A percentile compares a stretch with the other conserved stretches of the same genome.
These are phyloP conservation scores for Sporothrix phasma DNA, from an alignment of 2,329 filamentous ascomycete species.

Conservation along the genomic window DNA sequence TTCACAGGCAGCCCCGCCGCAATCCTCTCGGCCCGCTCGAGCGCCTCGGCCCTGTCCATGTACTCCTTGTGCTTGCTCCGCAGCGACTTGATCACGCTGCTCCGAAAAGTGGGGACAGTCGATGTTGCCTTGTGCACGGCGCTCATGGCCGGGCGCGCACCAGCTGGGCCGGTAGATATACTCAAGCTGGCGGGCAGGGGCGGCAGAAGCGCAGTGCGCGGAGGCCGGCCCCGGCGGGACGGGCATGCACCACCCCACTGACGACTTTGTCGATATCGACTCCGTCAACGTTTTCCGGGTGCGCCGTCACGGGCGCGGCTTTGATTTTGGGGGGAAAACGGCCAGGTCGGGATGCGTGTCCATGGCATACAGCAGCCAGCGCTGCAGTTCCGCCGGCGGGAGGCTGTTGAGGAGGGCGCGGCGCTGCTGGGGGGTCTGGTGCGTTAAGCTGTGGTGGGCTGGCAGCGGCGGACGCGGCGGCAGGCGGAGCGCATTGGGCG, in stretches of 20 bases:
- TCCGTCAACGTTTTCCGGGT: no score
- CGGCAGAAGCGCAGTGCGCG: not conserved
- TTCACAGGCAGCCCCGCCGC: not conserved
- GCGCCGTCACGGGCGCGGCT: no score
- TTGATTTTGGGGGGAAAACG: slow-evolving; percentile 49
- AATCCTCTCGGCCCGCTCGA: not conserved
- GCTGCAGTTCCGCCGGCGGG: slow-evolving; percentile 51
- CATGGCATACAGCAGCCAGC: slow-evolving; percentile 52
- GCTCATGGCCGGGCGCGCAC: slow-evolving; percentile 20
- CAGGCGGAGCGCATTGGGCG: not conserved
- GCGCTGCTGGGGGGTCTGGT: slow-evolving; percentile 39
- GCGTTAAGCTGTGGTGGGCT: slow-evolving; percentile 18
- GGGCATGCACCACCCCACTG: no score
- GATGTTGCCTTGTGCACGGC: slow-evolving; percentile 24
- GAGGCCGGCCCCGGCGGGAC: not conserved
- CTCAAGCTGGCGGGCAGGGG: not conserved
- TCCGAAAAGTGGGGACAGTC: slow-evolving; percentile 3
- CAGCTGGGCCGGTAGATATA: no score
- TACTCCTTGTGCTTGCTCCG: not conserved
- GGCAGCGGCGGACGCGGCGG: not conserved
- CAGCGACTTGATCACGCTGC: slow-evolving; percentile 14
- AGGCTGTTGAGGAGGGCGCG: slow-evolving; percentile 53
- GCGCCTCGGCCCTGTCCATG: not conserved
- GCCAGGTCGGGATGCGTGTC: slow-evolving; percentile 54
- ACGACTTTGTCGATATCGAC: no score